Conservation (phyloP, 345 rosid species). For the Eucalyptus curtisii region DNA sequence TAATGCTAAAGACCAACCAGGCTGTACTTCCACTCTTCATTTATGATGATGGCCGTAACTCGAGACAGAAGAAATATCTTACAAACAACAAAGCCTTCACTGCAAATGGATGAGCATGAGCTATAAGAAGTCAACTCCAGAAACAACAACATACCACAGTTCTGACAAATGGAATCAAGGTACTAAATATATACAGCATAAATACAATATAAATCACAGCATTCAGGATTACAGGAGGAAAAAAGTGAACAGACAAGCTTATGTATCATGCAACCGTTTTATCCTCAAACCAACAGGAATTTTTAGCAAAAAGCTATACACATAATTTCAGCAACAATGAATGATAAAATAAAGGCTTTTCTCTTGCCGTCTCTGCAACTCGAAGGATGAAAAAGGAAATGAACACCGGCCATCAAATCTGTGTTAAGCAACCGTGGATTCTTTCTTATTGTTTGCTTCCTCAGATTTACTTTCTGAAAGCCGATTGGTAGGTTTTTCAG, state of each 20-base stretch:
- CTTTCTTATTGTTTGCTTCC: not conserved
- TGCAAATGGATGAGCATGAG: not conserved
- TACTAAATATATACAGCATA: not conserved
- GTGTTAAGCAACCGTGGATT: not conserved
- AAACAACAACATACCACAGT: not conserved
- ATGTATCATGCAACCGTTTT: not conserved
- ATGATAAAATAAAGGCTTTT: not conserved
- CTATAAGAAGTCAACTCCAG: not conserved
- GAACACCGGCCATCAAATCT: not conserved
- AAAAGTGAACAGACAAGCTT: not conserved
- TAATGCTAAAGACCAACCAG: not conserved
- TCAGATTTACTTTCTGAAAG: slow-evolving; percentile 6
- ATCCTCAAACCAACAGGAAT: not conserved
- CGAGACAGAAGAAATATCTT: not conserved
- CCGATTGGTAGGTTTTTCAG: slow-evolving; percentile 10
- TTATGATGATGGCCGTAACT: not conserved
- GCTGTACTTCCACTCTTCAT: not conserved
- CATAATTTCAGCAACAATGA: not conserved
- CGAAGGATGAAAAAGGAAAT: not conserved
- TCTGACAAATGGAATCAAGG: not conserved
- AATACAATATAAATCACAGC: not conserved
- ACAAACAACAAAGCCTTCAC: not conserved
- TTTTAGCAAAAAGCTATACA: not conserved
- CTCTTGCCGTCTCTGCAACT: not conserved
- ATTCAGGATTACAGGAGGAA: not conserved